Evolutionary conservation across 805 yeast species (phyloP).

Genomic region (baker's yeast (Saccharomyces cerevisiae)): DNA sequence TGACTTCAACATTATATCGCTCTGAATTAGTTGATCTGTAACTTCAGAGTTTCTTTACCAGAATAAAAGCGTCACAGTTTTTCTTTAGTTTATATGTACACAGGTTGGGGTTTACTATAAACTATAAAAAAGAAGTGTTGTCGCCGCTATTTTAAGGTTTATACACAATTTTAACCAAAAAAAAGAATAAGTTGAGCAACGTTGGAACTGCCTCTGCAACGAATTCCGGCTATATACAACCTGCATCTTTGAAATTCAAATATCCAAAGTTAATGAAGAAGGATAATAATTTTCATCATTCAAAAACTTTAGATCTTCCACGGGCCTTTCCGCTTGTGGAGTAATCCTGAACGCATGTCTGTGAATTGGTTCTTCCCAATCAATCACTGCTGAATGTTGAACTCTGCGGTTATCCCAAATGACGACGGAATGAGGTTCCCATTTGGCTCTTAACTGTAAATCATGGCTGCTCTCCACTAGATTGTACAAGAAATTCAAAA

Average conservation of each 20-base stretch:
- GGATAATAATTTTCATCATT: constrained; percentile 15
- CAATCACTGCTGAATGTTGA: constrained; percentile 60
- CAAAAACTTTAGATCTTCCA: constrained; percentile 38
- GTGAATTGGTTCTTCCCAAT: constrained; percentile 58
- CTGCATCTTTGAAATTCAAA: background rate
- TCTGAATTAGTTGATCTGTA: background rate
- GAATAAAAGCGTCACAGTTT: background rate
- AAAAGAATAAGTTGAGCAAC: background rate
- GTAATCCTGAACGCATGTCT: constrained; percentile 73
- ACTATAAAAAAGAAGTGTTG: background rate
- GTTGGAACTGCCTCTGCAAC: background rate
- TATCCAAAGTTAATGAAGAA: constrained; percentile 5
- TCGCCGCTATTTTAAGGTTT: background rate
- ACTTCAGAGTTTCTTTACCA: background rate
- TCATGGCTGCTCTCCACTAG: constrained; percentile 50
- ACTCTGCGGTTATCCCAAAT: constrained; percentile 75
- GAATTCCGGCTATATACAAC: background rate
- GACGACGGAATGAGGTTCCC: constrained; percentile 65
- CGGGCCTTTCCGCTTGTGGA: constrained; percentile 66
- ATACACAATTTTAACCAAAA: background rate
- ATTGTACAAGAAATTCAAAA: constrained; percentile 48
- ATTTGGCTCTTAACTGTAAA: constrained; percentile 59
- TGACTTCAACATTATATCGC: background rate
- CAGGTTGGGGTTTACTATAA: background rate
- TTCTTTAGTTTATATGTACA: background rate